Evolutionary conservation across 2,329 filamentous ascomycete genomes (phyloP).

Genomic region (Penicillium glabrum): DNA sequence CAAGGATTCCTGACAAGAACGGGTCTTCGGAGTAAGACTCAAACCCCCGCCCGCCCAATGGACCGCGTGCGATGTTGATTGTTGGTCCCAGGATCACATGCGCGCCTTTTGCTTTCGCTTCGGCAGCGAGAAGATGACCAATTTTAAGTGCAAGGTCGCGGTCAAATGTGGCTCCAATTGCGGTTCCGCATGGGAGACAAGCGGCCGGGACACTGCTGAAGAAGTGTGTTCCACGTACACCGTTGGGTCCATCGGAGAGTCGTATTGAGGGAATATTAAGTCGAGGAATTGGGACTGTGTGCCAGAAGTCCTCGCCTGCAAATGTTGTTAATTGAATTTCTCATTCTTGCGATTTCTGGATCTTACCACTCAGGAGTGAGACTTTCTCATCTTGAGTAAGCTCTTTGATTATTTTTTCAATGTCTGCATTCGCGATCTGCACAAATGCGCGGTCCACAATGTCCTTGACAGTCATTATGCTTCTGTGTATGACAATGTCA

Average conservation of each 20-base stretch:
- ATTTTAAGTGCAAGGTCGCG: constrained; percentile 65
- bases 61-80: constrained; percentile 76
- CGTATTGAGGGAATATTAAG: constrained; percentile 65
- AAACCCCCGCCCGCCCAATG: constrained; percentile 77
- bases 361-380: not conserved
- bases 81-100: constrained; percentile 73
- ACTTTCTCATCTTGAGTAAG: constrained; percentile 9
- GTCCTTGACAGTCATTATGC: not conserved
- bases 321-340: too few relatives aligned
- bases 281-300: constrained; percentile 61
- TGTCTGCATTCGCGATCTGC: constrained; percentile 1
- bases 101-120: constrained; percentile 70
- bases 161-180: constrained; percentile 76
- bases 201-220: constrained; percentile 68
- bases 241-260: constrained; percentile 68
- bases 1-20: constrained; percentile 69
- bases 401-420: constrained; percentile 5
- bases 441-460: not conserved
- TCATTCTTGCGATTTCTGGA: too few relatives aligned
- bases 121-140: constrained; percentile 68
- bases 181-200: constrained; percentile 74
- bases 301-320: constrained; percentile 59
- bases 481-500: not conserved
- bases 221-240: constrained; percentile 65
- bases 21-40: constrained; percentile 84